Evolutionary conservation across 1,284 basidiomycete species (phyloP).

Genomic region (Ceratorhiza oryzae-sativae): DNA sequence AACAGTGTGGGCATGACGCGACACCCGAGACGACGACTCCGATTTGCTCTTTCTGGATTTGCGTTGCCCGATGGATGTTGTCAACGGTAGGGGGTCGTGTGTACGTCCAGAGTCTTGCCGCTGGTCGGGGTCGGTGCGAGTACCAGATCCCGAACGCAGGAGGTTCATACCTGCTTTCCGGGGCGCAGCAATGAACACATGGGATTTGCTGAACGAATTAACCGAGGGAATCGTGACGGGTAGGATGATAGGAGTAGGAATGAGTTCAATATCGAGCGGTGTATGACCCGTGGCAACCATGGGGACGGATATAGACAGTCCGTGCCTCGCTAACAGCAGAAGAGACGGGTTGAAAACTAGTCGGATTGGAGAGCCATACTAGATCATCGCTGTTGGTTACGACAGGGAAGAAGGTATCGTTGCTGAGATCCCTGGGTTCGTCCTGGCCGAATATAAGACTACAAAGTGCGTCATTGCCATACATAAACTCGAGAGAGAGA

Average conservation of each 20-base stretch:
- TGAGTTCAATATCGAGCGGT: constrained; percentile 3
- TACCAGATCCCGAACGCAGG: background rate
- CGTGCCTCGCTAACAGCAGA: background rate
- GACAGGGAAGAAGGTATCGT: background rate
- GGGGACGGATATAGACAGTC: background rate
- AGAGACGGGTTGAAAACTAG: background rate
- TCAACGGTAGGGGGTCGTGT: background rate
- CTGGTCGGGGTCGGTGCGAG: background rate
- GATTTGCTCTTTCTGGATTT: constrained; percentile 9
- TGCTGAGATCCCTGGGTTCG: background rate
- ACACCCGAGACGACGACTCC: background rate
- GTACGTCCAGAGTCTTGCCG: background rate
- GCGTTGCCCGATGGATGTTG: background rate
- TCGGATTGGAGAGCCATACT: constrained; percentile 9
- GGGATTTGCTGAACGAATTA: background rate
- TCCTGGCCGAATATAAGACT: constrained; percentile 8
- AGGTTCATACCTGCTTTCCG: background rate
- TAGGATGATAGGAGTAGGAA: constrained; percentile 9
- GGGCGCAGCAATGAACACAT: constrained; percentile 17
- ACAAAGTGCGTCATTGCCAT: constrained; percentile 21
- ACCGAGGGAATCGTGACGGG: background rate
- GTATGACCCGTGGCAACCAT: constrained; percentile 13
- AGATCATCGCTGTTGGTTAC: constrained; percentile 3
- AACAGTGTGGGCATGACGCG: background rate
- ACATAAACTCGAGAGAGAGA: background rate